These are phyloP conservation scores for Ceratocystis destructans DNA, from an alignment of 2,329 filamentous ascomycete species.

Conservation along the genomic window DNA sequence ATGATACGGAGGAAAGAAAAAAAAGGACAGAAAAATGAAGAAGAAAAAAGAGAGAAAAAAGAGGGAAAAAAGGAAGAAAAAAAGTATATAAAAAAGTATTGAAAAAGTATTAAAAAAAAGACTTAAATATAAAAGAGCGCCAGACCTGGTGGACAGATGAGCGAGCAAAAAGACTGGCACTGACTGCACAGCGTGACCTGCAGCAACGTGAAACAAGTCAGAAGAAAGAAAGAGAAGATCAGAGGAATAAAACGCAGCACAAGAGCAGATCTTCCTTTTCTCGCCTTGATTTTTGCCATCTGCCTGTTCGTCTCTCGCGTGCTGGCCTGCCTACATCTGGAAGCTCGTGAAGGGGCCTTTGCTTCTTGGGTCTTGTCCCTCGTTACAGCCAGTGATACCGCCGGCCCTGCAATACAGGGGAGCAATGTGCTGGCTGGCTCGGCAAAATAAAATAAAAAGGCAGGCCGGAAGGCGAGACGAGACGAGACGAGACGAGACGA, in stretches of 20 bases:
- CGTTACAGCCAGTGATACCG: neutral
- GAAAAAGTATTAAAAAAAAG: neutral
- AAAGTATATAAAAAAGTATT: too few species aligned
- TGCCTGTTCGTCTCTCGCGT: neutral
- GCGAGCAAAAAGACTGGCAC: neutral
- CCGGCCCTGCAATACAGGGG: neutral
- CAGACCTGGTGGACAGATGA: too few species aligned
- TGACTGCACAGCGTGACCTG: neutral
- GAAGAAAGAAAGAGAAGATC: neutral
- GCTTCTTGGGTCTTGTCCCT: neutral
- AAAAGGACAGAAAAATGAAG: neutral
- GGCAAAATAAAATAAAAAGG: constrained; percentile 1
- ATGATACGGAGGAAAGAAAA: neutral
- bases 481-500: neutral
- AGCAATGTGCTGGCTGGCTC: neutral
- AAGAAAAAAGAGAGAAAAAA: neutral
- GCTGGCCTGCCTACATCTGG: too few species aligned
- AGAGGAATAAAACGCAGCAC: neutral
- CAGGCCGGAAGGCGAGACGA: neutral
- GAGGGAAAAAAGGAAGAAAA: neutral
- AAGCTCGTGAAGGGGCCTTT: too few species aligned
- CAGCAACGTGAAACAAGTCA: neutral
- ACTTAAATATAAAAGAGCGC: neutral
- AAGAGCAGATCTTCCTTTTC: neutral
- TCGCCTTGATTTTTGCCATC: neutral